Evolutionary conservation across 2,329 filamentous ascomycete genomes (phyloP).

Genomic region (Lachnellula arida): DNA sequence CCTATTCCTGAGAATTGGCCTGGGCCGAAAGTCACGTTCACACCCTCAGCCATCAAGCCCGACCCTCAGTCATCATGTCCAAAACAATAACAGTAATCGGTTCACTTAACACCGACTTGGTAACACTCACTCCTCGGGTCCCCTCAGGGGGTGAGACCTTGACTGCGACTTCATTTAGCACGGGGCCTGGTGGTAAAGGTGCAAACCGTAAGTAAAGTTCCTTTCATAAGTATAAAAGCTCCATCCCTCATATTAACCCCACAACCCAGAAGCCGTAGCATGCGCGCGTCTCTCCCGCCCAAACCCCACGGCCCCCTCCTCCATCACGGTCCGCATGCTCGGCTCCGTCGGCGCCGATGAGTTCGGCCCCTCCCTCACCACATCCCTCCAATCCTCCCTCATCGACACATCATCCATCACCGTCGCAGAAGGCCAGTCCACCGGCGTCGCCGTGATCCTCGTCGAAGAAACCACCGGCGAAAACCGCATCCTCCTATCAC

Average conservation of each 20-base stretch:
- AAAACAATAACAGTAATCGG: slow-evolving; percentile 73
- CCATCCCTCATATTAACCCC: background rate
- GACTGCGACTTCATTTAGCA: slow-evolving; percentile 70
- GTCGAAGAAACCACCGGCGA: slow-evolving; percentile 69
- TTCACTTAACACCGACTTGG: slow-evolving; percentile 91
- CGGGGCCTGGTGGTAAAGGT: slow-evolving; percentile 86
- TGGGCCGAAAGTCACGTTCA: background rate
- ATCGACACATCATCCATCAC: slow-evolving; percentile 55
- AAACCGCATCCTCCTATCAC: slow-evolving; percentile 71
- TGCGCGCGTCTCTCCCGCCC: slow-evolving; percentile 73
- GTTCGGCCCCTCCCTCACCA: slow-evolving; percentile 57
- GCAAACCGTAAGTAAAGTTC: slow-evolving; percentile 63
- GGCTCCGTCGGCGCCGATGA: slow-evolving; percentile 68
- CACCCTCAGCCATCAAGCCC: slow-evolving; percentile 14
- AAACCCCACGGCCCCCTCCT: slow-evolving; percentile 29
- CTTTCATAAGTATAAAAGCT: background rate
- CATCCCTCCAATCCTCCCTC: slow-evolving; percentile 55
- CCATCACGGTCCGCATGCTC: slow-evolving; percentile 59
- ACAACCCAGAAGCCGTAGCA: slow-evolving; percentile 58
- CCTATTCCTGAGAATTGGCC: background rate
- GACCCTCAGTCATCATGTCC: background rate
- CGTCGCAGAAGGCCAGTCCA: slow-evolving; percentile 44
- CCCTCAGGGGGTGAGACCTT: slow-evolving; percentile 84
- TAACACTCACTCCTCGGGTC: slow-evolving; percentile 79
- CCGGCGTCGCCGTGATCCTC: slow-evolving; percentile 70